phyloP scores from a whole-genome alignment of 768 basidiomycete genomes.

The Cystofilobasidium macerans region DNA sequence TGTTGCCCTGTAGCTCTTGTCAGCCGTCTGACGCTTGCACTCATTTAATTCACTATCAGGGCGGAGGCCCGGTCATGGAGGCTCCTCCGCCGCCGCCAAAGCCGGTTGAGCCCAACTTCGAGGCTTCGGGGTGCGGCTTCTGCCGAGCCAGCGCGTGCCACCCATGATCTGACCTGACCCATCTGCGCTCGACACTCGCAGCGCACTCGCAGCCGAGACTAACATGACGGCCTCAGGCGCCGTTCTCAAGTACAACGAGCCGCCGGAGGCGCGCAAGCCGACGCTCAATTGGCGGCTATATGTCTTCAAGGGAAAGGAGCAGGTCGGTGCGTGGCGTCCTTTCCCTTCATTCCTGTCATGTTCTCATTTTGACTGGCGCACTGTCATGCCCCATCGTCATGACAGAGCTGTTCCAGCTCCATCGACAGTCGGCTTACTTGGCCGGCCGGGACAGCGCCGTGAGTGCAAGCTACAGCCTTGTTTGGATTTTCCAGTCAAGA shows the following conservation, averaged over 20 bases:
- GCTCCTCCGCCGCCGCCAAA: slow-evolving; percentile 24
- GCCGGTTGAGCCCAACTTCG: slow-evolving; percentile 81
- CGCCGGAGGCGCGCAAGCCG: slow-evolving; percentile 93
- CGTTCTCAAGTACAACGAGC: slow-evolving; percentile 94
- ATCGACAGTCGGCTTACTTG: slow-evolving; percentile 87
- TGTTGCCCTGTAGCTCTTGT: slow-evolving; percentile 22
- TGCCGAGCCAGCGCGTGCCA: background rate
- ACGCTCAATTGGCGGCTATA: slow-evolving; percentile 82
- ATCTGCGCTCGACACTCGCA: background rate
- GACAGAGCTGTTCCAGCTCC: slow-evolving; percentile 78
- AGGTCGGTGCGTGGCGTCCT: slow-evolving; percentile 60
- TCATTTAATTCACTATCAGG: slow-evolving; percentile 13
- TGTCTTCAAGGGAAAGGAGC: slow-evolving; percentile 90
- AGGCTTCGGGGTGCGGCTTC: slow-evolving; percentile 51
- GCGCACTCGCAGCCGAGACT: slow-evolving; percentile 81
- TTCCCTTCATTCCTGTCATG: background rate
- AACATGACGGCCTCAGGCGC: slow-evolving; percentile 52
- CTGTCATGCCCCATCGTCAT: background rate
- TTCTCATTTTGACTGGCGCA: slow-evolving; percentile 1
- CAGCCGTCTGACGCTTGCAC: slow-evolving; percentile 30
- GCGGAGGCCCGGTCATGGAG: slow-evolving; percentile 37
- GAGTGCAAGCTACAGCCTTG: too few species aligned
- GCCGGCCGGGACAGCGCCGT: slow-evolving; percentile 81
- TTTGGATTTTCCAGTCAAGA: too few species aligned
- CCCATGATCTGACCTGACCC: background rate